Percentiles rank a stretch among this genome's conserved stretches.
Evolutionary conservation across 495 filamentous ascomycete species (phyloP).

Genomic region (Bathelium albidoporum): DNA sequence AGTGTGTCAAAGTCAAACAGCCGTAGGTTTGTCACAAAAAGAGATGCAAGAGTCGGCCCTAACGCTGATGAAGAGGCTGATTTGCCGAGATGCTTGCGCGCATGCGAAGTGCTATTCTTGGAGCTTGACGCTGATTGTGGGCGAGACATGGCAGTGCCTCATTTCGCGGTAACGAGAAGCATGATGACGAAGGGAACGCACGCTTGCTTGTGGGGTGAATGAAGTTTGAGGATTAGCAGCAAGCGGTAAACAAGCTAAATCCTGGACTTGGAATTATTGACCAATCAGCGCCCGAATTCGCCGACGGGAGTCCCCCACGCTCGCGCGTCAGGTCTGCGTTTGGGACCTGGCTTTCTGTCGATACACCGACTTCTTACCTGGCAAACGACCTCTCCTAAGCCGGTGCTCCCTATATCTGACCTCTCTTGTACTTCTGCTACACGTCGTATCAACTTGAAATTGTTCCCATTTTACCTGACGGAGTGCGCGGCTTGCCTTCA

Average conservation of each 20-base stretch:
- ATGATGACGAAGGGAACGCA: background rate
- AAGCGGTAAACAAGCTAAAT: slow-evolving; percentile 1
- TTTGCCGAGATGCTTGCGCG: slow-evolving; percentile 22
- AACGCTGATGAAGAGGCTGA: slow-evolving; percentile 7
- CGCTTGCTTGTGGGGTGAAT: background rate
- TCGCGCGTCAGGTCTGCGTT: no score
- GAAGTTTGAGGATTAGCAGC: background rate
- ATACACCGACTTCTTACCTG: background rate
- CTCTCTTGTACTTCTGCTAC: background rate
- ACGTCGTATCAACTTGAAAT: no score
- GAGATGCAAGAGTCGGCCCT: slow-evolving; percentile 44
- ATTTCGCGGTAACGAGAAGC: background rate
- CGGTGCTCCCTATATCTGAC: background rate
- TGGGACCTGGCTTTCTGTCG: background rate
- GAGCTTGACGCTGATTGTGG: slow-evolving; percentile 5
- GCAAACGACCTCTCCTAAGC: background rate
- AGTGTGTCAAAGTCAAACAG: slow-evolving; percentile 65
- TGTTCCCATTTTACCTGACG: background rate
- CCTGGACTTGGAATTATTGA: background rate
- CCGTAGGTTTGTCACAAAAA: slow-evolving; percentile 71
- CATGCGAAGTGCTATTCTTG: background rate
- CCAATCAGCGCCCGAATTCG: background rate
- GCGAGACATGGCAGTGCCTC: background rate
- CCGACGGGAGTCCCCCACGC: background rate
- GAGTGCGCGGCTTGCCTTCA: background rate